phyloP scores from a whole-genome alignment of 805 yeast species.

The Pichia gijzeniarum region DNA sequence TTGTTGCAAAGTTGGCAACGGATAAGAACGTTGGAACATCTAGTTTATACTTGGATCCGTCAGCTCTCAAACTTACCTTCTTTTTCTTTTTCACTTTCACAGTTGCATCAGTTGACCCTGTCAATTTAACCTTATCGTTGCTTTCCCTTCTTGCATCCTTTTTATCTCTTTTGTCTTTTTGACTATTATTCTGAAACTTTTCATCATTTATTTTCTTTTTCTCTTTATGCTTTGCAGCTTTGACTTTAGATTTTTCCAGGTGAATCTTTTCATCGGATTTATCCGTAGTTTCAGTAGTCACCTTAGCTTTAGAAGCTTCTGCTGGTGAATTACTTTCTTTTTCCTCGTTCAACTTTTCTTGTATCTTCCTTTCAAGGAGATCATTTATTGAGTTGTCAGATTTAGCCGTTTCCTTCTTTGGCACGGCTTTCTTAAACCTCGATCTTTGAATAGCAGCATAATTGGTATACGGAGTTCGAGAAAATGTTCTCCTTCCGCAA shows the following conservation, averaged over 20 bases:
- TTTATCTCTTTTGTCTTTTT: no score
- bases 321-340: background rate
- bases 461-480: background rate
- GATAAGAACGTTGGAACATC: slow-evolving; percentile 71
- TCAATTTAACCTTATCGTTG: background rate
- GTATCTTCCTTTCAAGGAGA: background rate
- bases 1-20: slow-evolving; percentile 70
- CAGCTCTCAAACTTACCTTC: background rate
- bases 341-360: slow-evolving; percentile 1
- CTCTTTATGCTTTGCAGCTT: background rate
- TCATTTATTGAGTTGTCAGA: background rate
- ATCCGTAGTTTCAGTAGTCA: background rate
- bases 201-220: background rate
- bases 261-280: background rate
- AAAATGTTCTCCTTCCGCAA: background rate
- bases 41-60: slow-evolving; percentile 21
- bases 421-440: slow-evolving; percentile 10
- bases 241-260: no score
- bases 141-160: background rate
- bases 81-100: slow-evolving; percentile 11
- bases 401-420: background rate
- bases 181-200: no score
- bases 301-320: background rate
- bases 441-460: slow-evolving; percentile 12
- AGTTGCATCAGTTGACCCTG: background rate